A percentile compares a stretch with the other conserved stretches of the same genome.
Conservation (phyloP, 2,329 filamentous ascomycete species). For the Pseudogymnoascus destructans region DNA sequence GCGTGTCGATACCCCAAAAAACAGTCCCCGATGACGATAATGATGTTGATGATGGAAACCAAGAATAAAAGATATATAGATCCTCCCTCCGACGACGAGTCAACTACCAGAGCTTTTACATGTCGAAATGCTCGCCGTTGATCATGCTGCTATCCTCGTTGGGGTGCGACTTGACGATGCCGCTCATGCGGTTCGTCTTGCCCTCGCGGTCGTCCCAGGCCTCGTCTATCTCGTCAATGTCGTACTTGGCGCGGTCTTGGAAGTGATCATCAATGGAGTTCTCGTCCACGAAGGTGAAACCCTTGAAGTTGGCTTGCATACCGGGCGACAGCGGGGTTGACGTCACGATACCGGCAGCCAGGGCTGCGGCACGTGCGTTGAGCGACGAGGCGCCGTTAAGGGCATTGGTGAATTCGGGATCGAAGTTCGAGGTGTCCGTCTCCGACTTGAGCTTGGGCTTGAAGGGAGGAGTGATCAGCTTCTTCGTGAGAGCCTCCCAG, state of each 20-base stretch:
- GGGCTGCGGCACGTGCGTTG: conserved; percentile 77
- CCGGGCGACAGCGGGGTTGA: conserved; percentile 89
- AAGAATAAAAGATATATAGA: conserved; percentile 7
- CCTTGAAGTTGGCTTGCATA: conserved; percentile 95
- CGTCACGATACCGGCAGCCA: conserved; percentile 74
- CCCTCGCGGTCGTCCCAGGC: conserved; percentile 32
- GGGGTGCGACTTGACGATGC: conserved; percentile 42
- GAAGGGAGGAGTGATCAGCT: conserved; percentile 90
- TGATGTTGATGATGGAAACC: neutral
- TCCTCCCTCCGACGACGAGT: neutral
- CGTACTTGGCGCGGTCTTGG: conserved; percentile 37
- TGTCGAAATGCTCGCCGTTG: conserved; percentile 48
- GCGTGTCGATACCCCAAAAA: conserved; percentile 9
- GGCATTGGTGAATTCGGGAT: conserved; percentile 95
- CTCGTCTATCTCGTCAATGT: conserved; percentile 50
- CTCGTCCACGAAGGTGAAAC: conserved; percentile 98
- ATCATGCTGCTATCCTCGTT: conserved; percentile 49
- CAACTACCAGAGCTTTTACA: conserved; percentile 31
- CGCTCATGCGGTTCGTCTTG: conserved; percentile 45
- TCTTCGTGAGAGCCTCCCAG: conserved; percentile 78
- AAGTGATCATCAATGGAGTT: conserved; percentile 85
- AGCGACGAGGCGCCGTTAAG: conserved; percentile 75
- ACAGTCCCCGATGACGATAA: neutral
- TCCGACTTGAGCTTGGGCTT: conserved; percentile 95
- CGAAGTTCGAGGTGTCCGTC: conserved; percentile 94